Conservation (phyloP, 352 stramenopile genomes). For the Phytopythium delawarense region DNA sequence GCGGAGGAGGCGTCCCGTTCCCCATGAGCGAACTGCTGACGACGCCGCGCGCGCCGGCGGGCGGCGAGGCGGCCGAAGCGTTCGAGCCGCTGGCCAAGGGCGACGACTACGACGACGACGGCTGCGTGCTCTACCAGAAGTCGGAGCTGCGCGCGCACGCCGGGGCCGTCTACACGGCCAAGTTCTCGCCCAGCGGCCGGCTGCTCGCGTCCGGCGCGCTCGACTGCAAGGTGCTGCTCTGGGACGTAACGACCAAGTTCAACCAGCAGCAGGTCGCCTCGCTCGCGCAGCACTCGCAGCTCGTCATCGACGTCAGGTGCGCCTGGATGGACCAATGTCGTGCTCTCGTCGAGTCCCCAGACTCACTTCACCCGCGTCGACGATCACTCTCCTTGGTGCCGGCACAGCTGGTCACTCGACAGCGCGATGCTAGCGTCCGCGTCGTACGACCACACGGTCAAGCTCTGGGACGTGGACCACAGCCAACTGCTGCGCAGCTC, state of each 20-base stretch:
- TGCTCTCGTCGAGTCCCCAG: not conserved
- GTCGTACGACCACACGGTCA: slow-evolving; percentile 87
- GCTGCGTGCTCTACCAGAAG: slow-evolving; percentile 75
- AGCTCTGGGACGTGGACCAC: slow-evolving; percentile 86
- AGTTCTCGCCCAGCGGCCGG: slow-evolving; percentile 82
- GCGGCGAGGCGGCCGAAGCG: slow-evolving; percentile 29
- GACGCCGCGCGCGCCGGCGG: slow-evolving; percentile 23
- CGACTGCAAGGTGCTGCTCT: slow-evolving; percentile 79
- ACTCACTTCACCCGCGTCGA: too few relatives aligned
- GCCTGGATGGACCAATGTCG: not conserved
- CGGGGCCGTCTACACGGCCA: slow-evolving; percentile 83
- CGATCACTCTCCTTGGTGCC: too few relatives aligned
- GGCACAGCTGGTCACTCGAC: slow-evolving; percentile 67
- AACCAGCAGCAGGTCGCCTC: slow-evolving; percentile 82
- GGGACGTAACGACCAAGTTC: slow-evolving; percentile 88
- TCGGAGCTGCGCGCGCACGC: slow-evolving; percentile 71
- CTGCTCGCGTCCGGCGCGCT: slow-evolving; percentile 76
- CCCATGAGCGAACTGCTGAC: slow-evolving; percentile 66
- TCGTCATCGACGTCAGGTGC: slow-evolving; percentile 80
- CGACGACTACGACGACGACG: slow-evolving; percentile 61
- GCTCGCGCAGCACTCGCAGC: slow-evolving; percentile 67
- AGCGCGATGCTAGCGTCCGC: slow-evolving; percentile 66
- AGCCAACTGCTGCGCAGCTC: slow-evolving; percentile 55
- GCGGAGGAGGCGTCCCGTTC: slow-evolving; percentile 52
- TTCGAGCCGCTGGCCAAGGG: slow-evolving; percentile 42